Evolutionary conservation across 2,329 filamentous ascomycete species (phyloP), one percentile per base, ranked within the genome.

Genomic region (Fusarium pilosicola): DNA sequence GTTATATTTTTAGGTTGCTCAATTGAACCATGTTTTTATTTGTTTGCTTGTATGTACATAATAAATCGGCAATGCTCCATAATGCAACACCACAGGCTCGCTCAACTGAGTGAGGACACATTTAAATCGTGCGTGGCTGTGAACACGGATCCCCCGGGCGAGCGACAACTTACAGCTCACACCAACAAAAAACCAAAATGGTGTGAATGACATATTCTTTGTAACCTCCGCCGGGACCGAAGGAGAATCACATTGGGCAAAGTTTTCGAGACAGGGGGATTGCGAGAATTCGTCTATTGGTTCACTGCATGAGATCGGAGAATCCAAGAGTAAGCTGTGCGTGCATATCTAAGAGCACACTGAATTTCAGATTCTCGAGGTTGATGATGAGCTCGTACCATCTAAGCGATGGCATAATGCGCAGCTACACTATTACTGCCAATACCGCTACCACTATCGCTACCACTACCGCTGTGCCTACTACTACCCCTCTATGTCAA

Each of bases 221-320:
- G 41, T 34, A 32, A 32, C n/a, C 51, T 46, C 32, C 59, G 45
- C 39, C 44, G 57, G 70, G 39, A 38, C 65, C 70, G 66, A 71
- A 54, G 30, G 39, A 39, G 54, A 39, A 54, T 45, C 59, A 42
- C 26, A 55, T 34, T 67, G 44, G 59, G 45, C 17, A 60, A 34
- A 38, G n/a, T 18, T 46, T 56, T 63, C 49, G 28, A 57, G 65
- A 51, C 26, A 36, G 67, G 57, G 62, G 30, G 57, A 60, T 73
- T 73, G 65, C 65, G 70, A 73, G 70, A 73, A 58, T 59, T n/a
- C 58, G 34, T 38, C 45, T 32, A 74, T 74, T 74, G 71, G 71
- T 38, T 68, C 41, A 28, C 55, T 14, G 18, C n/a, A n/a, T 39
- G 17, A 65, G 70, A 68, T 71, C 52, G 52, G 46, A 68, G 36